Evolutionary conservation across 352 stramenopile genomes (phyloP), one percentile per base, ranked within the genome.

Genomic region (Globisporangium parvum): DNA sequence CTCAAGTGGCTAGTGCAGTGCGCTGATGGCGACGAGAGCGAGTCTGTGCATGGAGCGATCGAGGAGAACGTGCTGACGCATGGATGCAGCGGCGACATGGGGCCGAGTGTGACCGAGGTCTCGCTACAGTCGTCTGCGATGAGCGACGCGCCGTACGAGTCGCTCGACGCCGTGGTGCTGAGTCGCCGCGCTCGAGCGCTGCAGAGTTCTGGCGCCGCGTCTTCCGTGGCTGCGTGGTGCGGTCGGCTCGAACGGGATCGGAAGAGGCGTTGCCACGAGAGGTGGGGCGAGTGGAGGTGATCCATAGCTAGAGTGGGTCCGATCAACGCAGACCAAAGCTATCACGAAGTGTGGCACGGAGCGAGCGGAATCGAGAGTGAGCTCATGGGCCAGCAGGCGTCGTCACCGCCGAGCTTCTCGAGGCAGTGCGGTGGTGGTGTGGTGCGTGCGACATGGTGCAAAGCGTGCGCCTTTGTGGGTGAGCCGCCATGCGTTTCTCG

Each of bases 211-310:
- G 26, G 12, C 20, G 44, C 6, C 8, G 44, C 44, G 44, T 49
- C 23, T 3, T 49, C 31, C n/a, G 28, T 42, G 12, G 39, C 2
- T 8, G 39, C 18, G 14, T 44, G 39, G 10, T 44, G 39, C 39
- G 15, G 39, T 10, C 18, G 39, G 39, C 39, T 44, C 39, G 39
- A 44, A n/a, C 18, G 8, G 14, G 39, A 44, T 44, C 39, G 39
- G 39, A 45, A 57, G 64, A 41, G 35, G 55, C 26, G 70, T 67
- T 54, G 40, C 33, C 57, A 45, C 42, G 63, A 18, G 60, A 63
- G 9, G 24, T 74, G 18, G 51, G 72, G 37, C 67, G 73, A 50
- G 67, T 74, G 24, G 40, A 69, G 14, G 49, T 54, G 44, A 31
- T 24, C 14, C 44, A 31, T 31, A 20, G 18, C 20, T 6, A 17